These are phyloP conservation scores for Oryza nivara DNA, from an alignment of 176 grass and related monocot species.

Conservation along the genomic window DNA sequence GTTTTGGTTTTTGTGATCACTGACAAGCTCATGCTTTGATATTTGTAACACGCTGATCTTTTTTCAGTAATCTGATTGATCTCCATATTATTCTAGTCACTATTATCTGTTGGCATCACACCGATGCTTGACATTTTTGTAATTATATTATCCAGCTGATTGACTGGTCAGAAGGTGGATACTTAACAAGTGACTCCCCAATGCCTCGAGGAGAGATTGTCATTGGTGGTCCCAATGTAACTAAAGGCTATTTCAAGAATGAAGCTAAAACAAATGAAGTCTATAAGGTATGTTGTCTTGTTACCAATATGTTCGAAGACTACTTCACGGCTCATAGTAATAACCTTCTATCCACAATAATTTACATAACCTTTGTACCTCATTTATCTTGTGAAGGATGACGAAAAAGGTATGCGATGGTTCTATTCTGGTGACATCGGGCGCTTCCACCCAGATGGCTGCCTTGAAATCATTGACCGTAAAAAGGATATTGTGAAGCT, in stretches of 20 bases:
- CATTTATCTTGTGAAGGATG: slow-evolving; percentile 59
- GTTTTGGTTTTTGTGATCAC: slow-evolving; percentile 16
- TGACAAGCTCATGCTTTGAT: not conserved
- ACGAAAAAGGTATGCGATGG: slow-evolving; percentile 84
- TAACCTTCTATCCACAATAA: slow-evolving; percentile 16
- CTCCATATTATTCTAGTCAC: not conserved
- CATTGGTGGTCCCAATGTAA: slow-evolving; percentile 93
- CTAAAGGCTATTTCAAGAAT: slow-evolving; percentile 91
- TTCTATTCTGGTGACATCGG: slow-evolving; percentile 96
- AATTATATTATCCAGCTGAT: slow-evolving; percentile 71
- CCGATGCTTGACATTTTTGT: slow-evolving; percentile 34
- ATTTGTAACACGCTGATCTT: slow-evolving; percentile 21
- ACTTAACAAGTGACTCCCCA: slow-evolving; percentile 77
- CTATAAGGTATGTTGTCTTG: slow-evolving; percentile 68
- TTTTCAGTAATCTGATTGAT: slow-evolving; percentile 21
- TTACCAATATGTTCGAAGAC: slow-evolving; percentile 1
- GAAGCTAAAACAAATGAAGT: slow-evolving; percentile 92
- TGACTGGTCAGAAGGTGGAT: slow-evolving; percentile 87
- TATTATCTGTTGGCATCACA: slow-evolving; percentile 7
- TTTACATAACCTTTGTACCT: slow-evolving; percentile 8
- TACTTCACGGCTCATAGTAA: not conserved
- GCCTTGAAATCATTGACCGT: slow-evolving; percentile 94
- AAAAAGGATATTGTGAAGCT: slow-evolving; percentile 99
- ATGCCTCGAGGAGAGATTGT: slow-evolving; percentile 95
- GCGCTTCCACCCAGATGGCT: slow-evolving; percentile 86